phyloP scores from a whole-genome alignment of 2,329 filamentous ascomycete genomes.

The Thelonectria discophora region DNA sequence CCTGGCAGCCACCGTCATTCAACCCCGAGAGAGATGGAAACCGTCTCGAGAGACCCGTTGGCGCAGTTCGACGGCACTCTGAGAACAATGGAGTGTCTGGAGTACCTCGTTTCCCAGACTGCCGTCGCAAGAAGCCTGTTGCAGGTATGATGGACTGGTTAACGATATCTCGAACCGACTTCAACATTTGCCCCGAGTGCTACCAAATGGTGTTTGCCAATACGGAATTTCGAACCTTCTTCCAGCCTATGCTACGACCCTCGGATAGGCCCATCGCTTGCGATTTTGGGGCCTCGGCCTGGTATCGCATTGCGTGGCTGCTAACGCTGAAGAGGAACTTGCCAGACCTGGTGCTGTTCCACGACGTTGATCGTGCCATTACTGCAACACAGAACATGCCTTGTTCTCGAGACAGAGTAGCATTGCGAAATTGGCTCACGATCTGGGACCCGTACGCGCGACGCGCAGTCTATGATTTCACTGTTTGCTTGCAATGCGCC shows the following conservation, averaged over 20 bases:
- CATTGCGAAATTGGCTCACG: conserved; percentile 76
- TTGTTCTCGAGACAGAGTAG: conserved; percentile 67
- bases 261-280: conserved; percentile 71
- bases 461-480: conserved; percentile 74
- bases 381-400: conserved; percentile 58
- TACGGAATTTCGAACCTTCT: conserved; percentile 73
- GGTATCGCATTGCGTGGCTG: conserved; percentile 86
- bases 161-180: conserved; percentile 74
- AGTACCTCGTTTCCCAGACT: conserved; percentile 67
- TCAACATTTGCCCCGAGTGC: conserved; percentile 86
- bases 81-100: conserved; percentile 49
- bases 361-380: conserved; percentile 70
- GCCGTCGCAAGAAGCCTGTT: conserved; percentile 71
- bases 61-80: conserved; percentile 62
- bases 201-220: conserved; percentile 74
- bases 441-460: conserved; percentile 73
- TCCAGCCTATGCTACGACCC: conserved; percentile 66
- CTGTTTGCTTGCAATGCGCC: conserved; percentile 78
- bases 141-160: conserved; percentile 81
- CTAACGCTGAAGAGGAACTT: conserved; percentile 76
- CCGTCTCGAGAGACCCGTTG: conserved; percentile 51
- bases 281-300: conserved; percentile 79
- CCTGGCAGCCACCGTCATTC: conserved; percentile 59
- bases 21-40: conserved; percentile 50
- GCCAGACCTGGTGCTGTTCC: conserved; percentile 73